Conservation (phyloP, 306 rosid species). For the Vigna trinervia region DNA sequence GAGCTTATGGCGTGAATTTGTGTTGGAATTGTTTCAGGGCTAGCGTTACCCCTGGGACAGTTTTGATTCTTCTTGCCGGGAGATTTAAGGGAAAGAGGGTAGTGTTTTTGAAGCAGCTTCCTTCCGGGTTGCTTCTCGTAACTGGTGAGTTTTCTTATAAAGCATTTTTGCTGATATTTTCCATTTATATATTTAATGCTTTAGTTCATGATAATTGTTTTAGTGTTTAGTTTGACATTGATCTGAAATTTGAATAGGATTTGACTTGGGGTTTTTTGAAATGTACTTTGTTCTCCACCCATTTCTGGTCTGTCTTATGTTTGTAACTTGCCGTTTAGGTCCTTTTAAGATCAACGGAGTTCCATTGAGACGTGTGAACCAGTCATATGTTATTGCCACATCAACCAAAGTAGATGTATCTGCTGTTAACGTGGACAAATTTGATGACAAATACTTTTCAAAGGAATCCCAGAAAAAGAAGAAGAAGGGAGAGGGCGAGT, state of each 20-base stretch:
- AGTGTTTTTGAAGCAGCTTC: constrained; percentile 73
- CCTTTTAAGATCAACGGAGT: constrained; percentile 78
- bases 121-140: constrained; percentile 77
- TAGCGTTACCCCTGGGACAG: constrained; percentile 71
- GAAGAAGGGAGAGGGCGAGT: constrained; percentile 66
- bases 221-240: neutral
- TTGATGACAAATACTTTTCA: constrained; percentile 68
- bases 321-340: constrained; percentile 42
- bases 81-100: constrained; percentile 81
- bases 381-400: constrained; percentile 69
- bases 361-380: constrained; percentile 76
- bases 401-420: constrained; percentile 72
- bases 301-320: neutral
- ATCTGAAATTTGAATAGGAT: neutral
- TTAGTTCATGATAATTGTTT: neutral
- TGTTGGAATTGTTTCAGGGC: constrained; percentile 45
- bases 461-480: constrained; percentile 64
- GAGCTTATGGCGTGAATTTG: neutral
- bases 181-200: neutral
- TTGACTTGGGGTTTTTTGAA: neutral
- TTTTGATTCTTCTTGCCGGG: constrained; percentile 72
- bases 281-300: neutral
- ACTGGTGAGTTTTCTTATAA: constrained; percentile 53
- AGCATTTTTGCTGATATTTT: constrained; percentile 37
- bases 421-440: constrained; percentile 57